phyloP scores from a whole-genome alignment of 2,329 filamentous ascomycete species.

The Graphilbum sp. region DNA sequence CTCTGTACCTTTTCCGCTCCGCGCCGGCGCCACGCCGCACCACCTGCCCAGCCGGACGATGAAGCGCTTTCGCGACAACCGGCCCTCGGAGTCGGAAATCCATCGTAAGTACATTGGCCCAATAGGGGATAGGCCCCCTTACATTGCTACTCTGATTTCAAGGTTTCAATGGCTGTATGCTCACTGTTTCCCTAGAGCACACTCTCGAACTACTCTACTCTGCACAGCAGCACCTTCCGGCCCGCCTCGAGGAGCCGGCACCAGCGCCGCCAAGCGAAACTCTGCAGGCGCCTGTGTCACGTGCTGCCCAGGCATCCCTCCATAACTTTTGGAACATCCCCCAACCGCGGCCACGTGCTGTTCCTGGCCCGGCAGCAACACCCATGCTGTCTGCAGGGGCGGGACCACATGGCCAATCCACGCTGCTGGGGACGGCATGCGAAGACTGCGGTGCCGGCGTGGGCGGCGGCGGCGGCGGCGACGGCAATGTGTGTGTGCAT shows the following conservation, averaged over 20 bases:
- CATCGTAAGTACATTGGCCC: constrained; percentile 28
- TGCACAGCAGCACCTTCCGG: constrained; percentile 15
- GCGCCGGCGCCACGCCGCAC: constrained; percentile 17
- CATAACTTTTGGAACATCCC: constrained; percentile 46
- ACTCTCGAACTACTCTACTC: constrained; percentile 42
- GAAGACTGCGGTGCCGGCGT: constrained; percentile 32
- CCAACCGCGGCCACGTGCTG: constrained; percentile 12
- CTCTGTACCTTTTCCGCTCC: constrained; percentile 3
- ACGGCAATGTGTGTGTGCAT: constrained; percentile 22
- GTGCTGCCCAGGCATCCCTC: constrained; percentile 29
- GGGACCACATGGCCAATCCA: no score
- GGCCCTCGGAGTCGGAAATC: constrained; percentile 38
- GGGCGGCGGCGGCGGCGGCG: constrained; percentile 15
- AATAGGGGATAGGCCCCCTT: background rate
- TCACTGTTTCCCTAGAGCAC: constrained; percentile 23
- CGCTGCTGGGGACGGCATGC: constrained; percentile 18
- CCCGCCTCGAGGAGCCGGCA: background rate
- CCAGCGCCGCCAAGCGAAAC: background rate
- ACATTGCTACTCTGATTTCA: no score
- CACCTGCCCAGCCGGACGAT: constrained; percentile 40
- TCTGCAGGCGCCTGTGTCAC: background rate
- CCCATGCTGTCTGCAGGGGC: no score
- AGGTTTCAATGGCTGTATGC: background rate
- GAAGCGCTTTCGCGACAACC: constrained; percentile 42
- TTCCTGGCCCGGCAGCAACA: constrained; percentile 14